Evolutionary conservation across 768 basidiomycete genomes (phyloP).

Genomic region (Suillus tomentosus): DNA sequence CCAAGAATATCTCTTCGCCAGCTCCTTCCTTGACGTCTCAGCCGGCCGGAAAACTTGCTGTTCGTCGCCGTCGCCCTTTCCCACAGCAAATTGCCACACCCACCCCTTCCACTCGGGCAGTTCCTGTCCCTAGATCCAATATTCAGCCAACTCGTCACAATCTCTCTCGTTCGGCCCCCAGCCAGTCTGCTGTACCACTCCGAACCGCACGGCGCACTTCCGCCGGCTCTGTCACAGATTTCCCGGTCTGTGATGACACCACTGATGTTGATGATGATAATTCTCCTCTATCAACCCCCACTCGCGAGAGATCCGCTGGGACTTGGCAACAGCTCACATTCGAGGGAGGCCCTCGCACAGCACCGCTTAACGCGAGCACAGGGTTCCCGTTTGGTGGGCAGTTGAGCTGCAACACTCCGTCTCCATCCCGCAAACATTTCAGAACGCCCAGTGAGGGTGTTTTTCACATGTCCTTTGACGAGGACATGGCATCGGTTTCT

Average conservation of each 20-base stretch:
- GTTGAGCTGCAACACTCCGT: conserved; percentile 36
- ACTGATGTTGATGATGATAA: conserved; percentile 48
- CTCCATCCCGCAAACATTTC: conserved; percentile 46
- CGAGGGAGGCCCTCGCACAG: conserved; percentile 50
- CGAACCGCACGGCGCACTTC: conserved; percentile 36
- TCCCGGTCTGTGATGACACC: conserved; percentile 76
- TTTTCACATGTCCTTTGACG: conserved; percentile 77
- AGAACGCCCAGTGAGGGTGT: conserved; percentile 73
- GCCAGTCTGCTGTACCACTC: conserved; percentile 37
- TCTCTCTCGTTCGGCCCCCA: conserved; percentile 56
- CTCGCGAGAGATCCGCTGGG: conserved; percentile 39
- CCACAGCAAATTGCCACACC: conserved; percentile 36
- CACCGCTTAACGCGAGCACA: conserved; percentile 44
- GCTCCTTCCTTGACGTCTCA: conserved; percentile 45
- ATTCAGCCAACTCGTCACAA: conserved; percentile 24
- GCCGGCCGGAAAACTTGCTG: conserved; percentile 58
- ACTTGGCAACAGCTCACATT: conserved; percentile 38
- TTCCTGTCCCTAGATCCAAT: conserved; percentile 48
- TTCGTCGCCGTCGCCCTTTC: conserved; percentile 54
- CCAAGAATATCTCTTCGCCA: conserved; percentile 21
- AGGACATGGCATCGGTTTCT: conserved; percentile 50
- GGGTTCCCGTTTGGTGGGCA: conserved; percentile 42
- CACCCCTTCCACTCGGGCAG: conserved; percentile 42
- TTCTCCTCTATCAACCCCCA: conserved; percentile 57
- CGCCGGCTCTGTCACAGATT: conserved; percentile 38